These are phyloP conservation scores for Podospora comata DNA, from an alignment of 495 filamentous ascomycete genomes.

Conservation along the genomic window DNA sequence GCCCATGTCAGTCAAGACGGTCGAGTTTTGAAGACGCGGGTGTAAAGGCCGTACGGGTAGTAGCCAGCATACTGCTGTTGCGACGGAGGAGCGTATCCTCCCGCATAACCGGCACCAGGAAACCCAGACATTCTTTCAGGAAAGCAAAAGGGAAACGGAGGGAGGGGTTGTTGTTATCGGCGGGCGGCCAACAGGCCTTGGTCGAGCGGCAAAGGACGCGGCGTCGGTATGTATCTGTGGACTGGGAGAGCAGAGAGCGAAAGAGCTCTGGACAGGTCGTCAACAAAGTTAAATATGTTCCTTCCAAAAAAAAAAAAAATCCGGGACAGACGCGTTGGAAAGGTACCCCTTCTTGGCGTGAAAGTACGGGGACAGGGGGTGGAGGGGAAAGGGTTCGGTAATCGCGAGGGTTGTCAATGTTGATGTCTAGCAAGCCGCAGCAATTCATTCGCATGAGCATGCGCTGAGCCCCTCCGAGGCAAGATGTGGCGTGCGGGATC, in stretches of 20 bases:
- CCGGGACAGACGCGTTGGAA: background rate
- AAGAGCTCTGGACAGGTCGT: background rate
- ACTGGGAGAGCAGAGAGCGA: background rate
- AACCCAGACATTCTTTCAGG: conserved; percentile 12
- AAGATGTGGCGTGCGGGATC: conserved; percentile 10
- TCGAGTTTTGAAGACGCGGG: conserved; percentile 7
- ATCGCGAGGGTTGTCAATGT: background rate
- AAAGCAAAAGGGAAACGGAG: background rate
- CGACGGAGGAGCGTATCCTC: conserved; percentile 11
- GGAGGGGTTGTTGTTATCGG: background rate
- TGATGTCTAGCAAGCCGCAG: conserved; percentile 7
- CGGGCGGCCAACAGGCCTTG: background rate
- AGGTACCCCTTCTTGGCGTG: background rate
- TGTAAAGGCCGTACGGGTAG: conserved; percentile 11
- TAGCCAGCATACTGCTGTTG: conserved; percentile 9
- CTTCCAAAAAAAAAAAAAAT: background rate
- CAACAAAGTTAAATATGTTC: background rate
- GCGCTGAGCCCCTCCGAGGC: conserved; percentile 9
- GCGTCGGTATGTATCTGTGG: background rate
- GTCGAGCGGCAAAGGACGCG: conserved; percentile 4
- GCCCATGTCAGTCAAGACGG: conserved; percentile 7
- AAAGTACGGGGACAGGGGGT: background rate
- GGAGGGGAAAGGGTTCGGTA: background rate
- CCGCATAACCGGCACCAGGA: conserved; percentile 13
- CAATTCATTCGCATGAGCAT: conserved; percentile 8